Conservation (phyloP, 306 rosid species). For the Alnus rubra region DNA sequence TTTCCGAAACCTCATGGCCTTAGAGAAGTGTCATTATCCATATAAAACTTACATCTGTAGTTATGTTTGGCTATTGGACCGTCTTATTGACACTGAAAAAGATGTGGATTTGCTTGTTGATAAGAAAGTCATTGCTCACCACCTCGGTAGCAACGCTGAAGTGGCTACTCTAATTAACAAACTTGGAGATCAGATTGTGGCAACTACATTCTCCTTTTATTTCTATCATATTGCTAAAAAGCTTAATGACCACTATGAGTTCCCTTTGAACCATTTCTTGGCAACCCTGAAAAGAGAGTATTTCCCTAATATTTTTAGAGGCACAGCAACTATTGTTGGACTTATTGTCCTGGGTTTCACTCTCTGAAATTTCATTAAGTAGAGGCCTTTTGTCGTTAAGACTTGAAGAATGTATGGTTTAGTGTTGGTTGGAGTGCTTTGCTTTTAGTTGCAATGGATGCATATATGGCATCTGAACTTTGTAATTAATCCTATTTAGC, state of each 20-base stretch:
- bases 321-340: constrained; percentile 33
- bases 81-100: constrained; percentile 18
- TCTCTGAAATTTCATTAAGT: not conserved
- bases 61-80: constrained; percentile 26
- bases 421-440: too few relatives aligned
- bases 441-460: too few relatives aligned
- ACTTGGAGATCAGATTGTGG: too few relatives aligned
- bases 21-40: constrained; percentile 32
- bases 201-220: too few relatives aligned
- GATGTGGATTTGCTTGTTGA: constrained; percentile 29
- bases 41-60: constrained; percentile 14
- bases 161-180: constrained; percentile 14
- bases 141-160: constrained; percentile 21
- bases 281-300: constrained; percentile 30
- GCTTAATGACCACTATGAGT: too few relatives aligned
- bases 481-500: too few relatives aligned
- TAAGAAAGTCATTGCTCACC: constrained; percentile 10
- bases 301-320: constrained; percentile 35
- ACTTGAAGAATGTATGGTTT: too few relatives aligned
- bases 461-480: too few relatives aligned
- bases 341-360: constrained; percentile 9
- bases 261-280: not conserved
- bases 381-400: too few relatives aligned
- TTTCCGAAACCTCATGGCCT: constrained; percentile 25
- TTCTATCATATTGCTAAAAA: too few relatives aligned